Evolutionary conservation across 345 rosid species (phyloP), one percentile per base, ranked within the genome.

Genomic region (Lepidium didymum): DNA sequence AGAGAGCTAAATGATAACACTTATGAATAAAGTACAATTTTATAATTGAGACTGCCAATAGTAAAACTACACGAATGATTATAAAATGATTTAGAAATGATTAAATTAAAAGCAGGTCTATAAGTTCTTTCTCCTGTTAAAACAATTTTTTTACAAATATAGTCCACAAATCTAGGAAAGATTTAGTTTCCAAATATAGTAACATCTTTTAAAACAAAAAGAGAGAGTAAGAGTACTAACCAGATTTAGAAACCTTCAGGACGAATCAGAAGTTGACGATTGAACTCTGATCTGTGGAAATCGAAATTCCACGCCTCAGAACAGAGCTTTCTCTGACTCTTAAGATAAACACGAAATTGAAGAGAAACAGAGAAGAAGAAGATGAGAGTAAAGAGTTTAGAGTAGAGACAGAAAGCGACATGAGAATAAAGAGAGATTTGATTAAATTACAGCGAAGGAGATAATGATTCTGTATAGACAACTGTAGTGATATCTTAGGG

Each of bases 361-460:
- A 25, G 12, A 57, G 21, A 42, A 37, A 13, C 50, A 40, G 51
- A 41, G 71, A 58, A 73, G 72, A 45, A 18, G 56, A 51, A 57
- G 60, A 25, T 11, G 71, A 51, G 62, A 50, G 54, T 27, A 27
- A 25, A 72, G 56, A 60, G 62, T 35, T 71, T 61, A 12, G 63
- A 41, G 56, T 25, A 37, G 4, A 65, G 77, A 66, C 72, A 74
- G 77, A 74, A 43, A 74, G 77, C 3, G 77, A 74, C 77, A 67
- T 53, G 55, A 74, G 49, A 25, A 67, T 49, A 74, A 74, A 74
- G 53, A 64, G 18, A 16, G 56, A 41, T 44, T 64, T 19, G 21
- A 19, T 19, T 19, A 19, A 1, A 56, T 73, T 73, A 64, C 77
- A 73, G 66, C 71, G 50, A 65, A 19, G 66, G 77, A 66, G 73